phyloP scores from a whole-genome alignment of 2,329 filamentous ascomycete species.

The Chrysosporium queenslandicum region DNA sequence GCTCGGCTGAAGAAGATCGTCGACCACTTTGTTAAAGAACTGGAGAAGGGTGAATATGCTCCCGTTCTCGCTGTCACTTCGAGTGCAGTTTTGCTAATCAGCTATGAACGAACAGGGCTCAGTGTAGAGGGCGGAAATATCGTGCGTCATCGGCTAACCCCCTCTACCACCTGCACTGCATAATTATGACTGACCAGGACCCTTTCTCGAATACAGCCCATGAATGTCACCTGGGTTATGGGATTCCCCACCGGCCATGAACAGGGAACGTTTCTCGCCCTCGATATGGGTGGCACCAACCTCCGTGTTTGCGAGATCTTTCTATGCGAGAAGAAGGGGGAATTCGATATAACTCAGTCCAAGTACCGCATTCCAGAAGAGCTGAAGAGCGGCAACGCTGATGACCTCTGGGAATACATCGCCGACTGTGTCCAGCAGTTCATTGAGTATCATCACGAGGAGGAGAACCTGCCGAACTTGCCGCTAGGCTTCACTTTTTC shows the following conservation, averaged over 20 bases:
- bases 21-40: slow-evolving; percentile 76
- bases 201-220: slow-evolving; percentile 53
- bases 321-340: slow-evolving; percentile 73
- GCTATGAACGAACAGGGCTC: slow-evolving; percentile 47
- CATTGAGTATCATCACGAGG: slow-evolving; percentile 70
- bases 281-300: slow-evolving; percentile 96
- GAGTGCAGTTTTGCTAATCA: slow-evolving; percentile 8
- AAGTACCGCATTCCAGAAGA: slow-evolving; percentile 94
- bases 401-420: slow-evolving; percentile 91
- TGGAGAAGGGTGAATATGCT: slow-evolving; percentile 61
- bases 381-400: slow-evolving; percentile 71
- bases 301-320: slow-evolving; percentile 84
- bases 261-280: slow-evolving; percentile 73
- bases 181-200: slow-evolving; percentile 17
- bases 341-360: slow-evolving; percentile 90
- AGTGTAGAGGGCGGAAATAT: slow-evolving; percentile 85
- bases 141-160: slow-evolving; percentile 49
- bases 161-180: not conserved
- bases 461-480: slow-evolving; percentile 49
- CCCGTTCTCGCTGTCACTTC: not conserved
- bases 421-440: slow-evolving; percentile 88
- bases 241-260: slow-evolving; percentile 77
- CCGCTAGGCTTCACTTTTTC: slow-evolving; percentile 93
- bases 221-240: slow-evolving; percentile 98
- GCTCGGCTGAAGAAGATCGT: slow-evolving; percentile 82